Base-by-base conservation (phyloP, 2,329 filamentous ascomycete species). In the Fusarium equiseti region DNA sequence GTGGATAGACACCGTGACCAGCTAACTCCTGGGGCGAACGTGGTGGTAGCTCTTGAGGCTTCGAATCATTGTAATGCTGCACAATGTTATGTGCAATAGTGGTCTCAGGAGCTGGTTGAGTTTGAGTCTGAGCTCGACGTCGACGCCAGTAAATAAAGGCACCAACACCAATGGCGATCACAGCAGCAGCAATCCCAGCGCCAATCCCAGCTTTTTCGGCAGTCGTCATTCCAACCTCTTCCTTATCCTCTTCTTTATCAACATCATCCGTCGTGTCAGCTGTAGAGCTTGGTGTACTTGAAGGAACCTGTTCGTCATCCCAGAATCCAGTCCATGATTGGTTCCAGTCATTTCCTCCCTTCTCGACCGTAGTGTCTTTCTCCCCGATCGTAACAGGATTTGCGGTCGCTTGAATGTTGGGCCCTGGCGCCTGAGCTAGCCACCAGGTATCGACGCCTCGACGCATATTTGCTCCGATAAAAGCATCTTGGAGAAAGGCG, bases 401-500 rank as follows among this genome's bases (percentile, higher is more conserved):
- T 5, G 52, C 26, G 3, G 58, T 40, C 3, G 18, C 50, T 15
- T 59, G 65, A 5, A 67, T 50, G 8, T 40, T 31, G 43, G 64
- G 52, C 10, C 67, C 67, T 3, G 67, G 69, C 2, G 69, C 67
- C 22, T 72, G 67, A 1, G 69, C 63, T 42, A 72, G 3, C 69
- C 69, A 72, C 69, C 67, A 71, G 1, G 35, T 49, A 9, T 56
- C 18, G 70, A 77, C 46, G 7, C 49, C 22, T 9, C 50, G 50
- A 24, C 76, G 74, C 78, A 80, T 83, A 63, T 83, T 81, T 9
- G 78, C 80, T 6, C 79, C 82, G 0, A 85, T 59, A 45, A 85
- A 85, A 6, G 83, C 82, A 29, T 83, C 83, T 66, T 86, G 84
- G 2, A 85, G 75, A 11, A 64, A 64, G 2, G 82, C 81, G 20